phyloP scores from a whole-genome alignment of 2,329 filamentous ascomycete genomes.

The Colletotrichum tanaceti region DNA sequence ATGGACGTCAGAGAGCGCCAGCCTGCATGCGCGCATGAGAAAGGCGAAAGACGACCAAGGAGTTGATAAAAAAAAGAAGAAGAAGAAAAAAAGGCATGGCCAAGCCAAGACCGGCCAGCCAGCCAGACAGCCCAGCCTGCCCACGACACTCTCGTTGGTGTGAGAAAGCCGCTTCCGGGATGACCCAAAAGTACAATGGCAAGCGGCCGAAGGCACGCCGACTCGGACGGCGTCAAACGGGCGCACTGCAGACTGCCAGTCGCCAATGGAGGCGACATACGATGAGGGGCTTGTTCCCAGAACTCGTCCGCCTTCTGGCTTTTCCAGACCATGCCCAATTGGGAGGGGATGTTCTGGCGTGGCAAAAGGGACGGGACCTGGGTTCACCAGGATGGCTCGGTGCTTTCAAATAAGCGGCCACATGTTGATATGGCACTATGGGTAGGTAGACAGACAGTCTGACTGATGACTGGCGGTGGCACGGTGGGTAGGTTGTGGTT shows the following conservation, averaged over 20 bases:
- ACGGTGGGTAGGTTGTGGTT: background rate
- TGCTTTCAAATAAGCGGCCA: background rate
- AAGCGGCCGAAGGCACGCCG: slow-evolving; percentile 24
- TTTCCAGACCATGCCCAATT: slow-evolving; percentile 31
- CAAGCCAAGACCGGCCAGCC: background rate
- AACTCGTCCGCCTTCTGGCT: slow-evolving; percentile 14
- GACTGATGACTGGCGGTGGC: too few species aligned
- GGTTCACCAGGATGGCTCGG: slow-evolving; percentile 18
- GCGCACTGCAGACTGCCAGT: slow-evolving; percentile 28
- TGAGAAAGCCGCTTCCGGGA: slow-evolving; percentile 36
- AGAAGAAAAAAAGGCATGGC: background rate
- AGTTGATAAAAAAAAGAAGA: background rate
- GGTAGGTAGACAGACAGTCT: background rate
- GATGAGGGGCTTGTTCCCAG: slow-evolving; percentile 35
- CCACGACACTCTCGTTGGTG: slow-evolving; percentile 9
- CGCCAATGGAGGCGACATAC: slow-evolving; percentile 15
- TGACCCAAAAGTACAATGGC: slow-evolving; percentile 9
- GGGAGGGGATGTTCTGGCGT: slow-evolving; percentile 25
- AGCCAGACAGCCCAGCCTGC: too few species aligned
- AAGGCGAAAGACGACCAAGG: background rate
- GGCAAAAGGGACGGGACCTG: background rate
- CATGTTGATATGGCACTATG: too few species aligned
- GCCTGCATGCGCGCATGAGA: slow-evolving; percentile 19
- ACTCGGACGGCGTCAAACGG: slow-evolving; percentile 36
- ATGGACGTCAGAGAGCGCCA: slow-evolving; percentile 35